These are phyloP conservation scores for Cladorrhinum samala DNA, from an alignment of 495 filamentous ascomycete species.

Conservation along the genomic window DNA sequence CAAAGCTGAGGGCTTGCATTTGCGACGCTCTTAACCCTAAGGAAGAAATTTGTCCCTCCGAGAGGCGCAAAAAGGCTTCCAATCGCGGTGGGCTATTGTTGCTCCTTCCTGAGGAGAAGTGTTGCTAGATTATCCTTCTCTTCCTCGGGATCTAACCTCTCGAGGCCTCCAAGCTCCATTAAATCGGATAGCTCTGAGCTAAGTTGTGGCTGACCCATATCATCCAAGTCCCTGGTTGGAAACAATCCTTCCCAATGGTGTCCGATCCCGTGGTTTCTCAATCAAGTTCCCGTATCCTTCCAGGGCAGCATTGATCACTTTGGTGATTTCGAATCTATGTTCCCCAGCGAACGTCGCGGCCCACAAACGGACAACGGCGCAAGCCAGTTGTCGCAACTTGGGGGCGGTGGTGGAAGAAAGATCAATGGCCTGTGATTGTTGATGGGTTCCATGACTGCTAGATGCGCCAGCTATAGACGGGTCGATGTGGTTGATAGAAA, in stretches of 20 bases:
- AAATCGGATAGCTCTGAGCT: background rate
- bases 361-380: conserved; percentile 60
- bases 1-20: no score
- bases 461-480: conserved; percentile 36
- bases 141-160: no score
- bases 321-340: conserved; percentile 62
- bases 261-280: conserved; percentile 48
- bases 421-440: conserved; percentile 31
- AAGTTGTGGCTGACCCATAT: background rate
- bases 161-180: background rate
- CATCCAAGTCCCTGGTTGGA: conserved; percentile 16
- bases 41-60: no score
- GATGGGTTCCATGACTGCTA: conserved; percentile 19
- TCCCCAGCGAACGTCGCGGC: conserved; percentile 61
- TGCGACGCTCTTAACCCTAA: no score
- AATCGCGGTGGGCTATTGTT: no score
- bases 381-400: conserved; percentile 55
- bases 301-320: conserved; percentile 55
- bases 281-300: conserved; percentile 60
- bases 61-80: no score
- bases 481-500: conserved; percentile 36
- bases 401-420: conserved; percentile 25
- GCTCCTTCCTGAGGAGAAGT: no score
- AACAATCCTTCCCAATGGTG: conserved; percentile 33
- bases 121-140: no score